Percentiles rank a stretch among this genome's conserved stretches.
Evolutionary conservation across 1,284 basidiomycete genomes (phyloP).

Genomic region (Wolfiporia cocos): DNA sequence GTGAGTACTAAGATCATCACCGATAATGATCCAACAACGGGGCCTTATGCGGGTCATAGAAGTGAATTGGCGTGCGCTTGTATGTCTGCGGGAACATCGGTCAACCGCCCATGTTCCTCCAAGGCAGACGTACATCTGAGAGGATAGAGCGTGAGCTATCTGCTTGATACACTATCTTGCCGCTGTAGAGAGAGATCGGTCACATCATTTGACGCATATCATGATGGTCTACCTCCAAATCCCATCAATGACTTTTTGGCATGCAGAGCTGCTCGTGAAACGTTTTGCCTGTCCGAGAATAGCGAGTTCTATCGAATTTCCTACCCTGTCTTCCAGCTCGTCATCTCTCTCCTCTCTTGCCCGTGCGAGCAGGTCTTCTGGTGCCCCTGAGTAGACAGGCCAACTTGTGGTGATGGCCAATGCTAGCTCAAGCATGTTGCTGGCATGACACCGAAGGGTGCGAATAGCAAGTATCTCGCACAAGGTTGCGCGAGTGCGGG

Average conservation of each 20-base stretch:
- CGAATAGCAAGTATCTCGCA: constrained; percentile 90
- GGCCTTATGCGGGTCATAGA: constrained; percentile 91
- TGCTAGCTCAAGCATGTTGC: constrained; percentile 73
- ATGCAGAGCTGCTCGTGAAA: constrained; percentile 83
- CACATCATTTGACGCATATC: constrained; percentile 1
- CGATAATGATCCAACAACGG: constrained; percentile 91
- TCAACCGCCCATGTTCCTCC: too few relatives aligned
- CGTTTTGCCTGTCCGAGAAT: constrained; percentile 80
- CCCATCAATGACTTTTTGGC: constrained; percentile 81
- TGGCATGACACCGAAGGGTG: constrained; percentile 72
- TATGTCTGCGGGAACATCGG: constrained; percentile 88
- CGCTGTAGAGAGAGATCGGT: constrained; percentile 37
- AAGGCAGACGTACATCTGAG: constrained; percentile 76
- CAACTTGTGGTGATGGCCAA: constrained; percentile 82
- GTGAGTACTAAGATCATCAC: constrained; percentile 65
- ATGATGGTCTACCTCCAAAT: constrained; percentile 59
- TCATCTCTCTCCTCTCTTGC: constrained; percentile 70
- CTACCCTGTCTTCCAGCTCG: constrained; percentile 72
- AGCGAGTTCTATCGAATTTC: constrained; percentile 89
- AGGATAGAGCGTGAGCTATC: constrained; percentile 82
- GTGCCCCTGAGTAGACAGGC: constrained; percentile 84
- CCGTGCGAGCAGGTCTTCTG: constrained; percentile 50
- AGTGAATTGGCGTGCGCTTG: constrained; percentile 87
- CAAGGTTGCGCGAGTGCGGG: constrained; percentile 68
- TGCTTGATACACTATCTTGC: constrained; percentile 87